These are phyloP conservation scores for Colletotrichum siamense DNA, from an alignment of 2,329 filamentous ascomycete species.

Conservation along the genomic window DNA sequence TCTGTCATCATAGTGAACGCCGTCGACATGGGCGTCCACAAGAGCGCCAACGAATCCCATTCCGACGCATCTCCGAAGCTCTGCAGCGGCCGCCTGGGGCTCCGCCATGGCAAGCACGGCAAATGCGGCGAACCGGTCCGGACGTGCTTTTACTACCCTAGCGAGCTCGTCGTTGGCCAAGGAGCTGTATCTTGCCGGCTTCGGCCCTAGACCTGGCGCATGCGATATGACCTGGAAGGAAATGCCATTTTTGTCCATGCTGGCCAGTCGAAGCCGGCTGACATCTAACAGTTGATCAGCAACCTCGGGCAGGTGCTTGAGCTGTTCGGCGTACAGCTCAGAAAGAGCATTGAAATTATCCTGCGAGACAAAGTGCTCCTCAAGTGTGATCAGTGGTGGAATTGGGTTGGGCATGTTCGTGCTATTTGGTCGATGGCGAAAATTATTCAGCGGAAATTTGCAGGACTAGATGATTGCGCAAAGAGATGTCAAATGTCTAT, in stretches of 20 bases:
- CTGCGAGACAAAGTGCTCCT: conserved; percentile 42
- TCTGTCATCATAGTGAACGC: conserved; percentile 62
- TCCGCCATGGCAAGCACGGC: conserved; percentile 50
- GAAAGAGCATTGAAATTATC: conserved; percentile 19
- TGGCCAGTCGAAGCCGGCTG: conserved; percentile 24
- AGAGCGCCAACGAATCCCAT: conserved; percentile 67
- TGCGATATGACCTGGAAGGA: conserved; percentile 22
- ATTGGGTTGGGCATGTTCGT: background rate
- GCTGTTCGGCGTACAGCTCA: conserved; percentile 23
- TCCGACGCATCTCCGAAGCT: conserved; percentile 58
- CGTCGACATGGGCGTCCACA: conserved; percentile 66
- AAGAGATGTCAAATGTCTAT: background rate
- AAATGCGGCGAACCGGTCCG: background rate
- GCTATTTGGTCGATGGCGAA: background rate
- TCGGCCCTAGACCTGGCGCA: conserved; percentile 5
- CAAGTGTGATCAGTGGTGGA: conserved; percentile 41
- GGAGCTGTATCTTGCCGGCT: conserved; percentile 23
- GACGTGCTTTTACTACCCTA: conserved; percentile 16
- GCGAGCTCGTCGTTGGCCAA: conserved; percentile 29
- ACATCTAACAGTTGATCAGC: conserved; percentile 27
- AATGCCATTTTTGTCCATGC: conserved; percentile 30
- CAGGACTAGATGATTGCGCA: background rate
- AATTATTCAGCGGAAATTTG: background rate
- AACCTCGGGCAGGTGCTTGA: conserved; percentile 25
- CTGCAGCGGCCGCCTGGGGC: conserved; percentile 52